Percentiles rank a stretch among this genome's conserved stretches.
Conservation (phyloP, 106 monocot genomes). For the Phalaenopsis aphrodite region DNA sequence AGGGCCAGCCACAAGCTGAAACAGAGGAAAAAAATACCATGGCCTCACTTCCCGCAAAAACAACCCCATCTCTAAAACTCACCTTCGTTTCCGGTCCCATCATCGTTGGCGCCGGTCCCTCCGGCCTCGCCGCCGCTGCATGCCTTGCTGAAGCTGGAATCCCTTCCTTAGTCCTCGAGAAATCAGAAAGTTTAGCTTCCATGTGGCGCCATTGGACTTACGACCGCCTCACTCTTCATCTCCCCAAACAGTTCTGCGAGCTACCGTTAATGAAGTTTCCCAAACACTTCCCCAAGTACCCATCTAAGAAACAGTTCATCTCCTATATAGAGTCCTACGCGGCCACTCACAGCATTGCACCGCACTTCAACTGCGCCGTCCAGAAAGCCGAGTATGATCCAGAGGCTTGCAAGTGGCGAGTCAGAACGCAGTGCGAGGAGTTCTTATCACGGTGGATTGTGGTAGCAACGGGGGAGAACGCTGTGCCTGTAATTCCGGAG, state of each 20-base stretch:
- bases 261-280: conserved; percentile 70
- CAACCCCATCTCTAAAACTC: not conserved
- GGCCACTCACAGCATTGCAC: conserved; percentile 29
- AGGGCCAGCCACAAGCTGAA: not conserved
- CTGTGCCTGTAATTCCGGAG: conserved; percentile 57
- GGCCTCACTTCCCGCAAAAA: conserved; percentile 1
- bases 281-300: conserved; percentile 68
- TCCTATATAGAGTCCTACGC: conserved; percentile 71
- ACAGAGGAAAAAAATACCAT: conserved; percentile 8
- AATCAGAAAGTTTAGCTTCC: conserved; percentile 58
- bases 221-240: conserved; percentile 78
- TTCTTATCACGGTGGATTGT: conserved; percentile 61
- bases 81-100: conserved; percentile 50
- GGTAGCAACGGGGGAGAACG: conserved; percentile 92
- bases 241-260: conserved; percentile 85
- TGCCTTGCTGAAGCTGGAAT: conserved; percentile 50
- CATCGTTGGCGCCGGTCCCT: conserved; percentile 85
- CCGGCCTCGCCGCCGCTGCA: conserved; percentile 86
- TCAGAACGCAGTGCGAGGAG: conserved; percentile 24
- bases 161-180: conserved; percentile 67
- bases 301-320: conserved; percentile 79
- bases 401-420: conserved; percentile 31
- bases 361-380: conserved; percentile 46
- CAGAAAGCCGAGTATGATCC: conserved; percentile 39
- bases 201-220: conserved; percentile 78